These are phyloP conservation scores for Neonectria faginata DNA, from an alignment of 2,329 filamentous ascomycete species.

Conservation along the genomic window DNA sequence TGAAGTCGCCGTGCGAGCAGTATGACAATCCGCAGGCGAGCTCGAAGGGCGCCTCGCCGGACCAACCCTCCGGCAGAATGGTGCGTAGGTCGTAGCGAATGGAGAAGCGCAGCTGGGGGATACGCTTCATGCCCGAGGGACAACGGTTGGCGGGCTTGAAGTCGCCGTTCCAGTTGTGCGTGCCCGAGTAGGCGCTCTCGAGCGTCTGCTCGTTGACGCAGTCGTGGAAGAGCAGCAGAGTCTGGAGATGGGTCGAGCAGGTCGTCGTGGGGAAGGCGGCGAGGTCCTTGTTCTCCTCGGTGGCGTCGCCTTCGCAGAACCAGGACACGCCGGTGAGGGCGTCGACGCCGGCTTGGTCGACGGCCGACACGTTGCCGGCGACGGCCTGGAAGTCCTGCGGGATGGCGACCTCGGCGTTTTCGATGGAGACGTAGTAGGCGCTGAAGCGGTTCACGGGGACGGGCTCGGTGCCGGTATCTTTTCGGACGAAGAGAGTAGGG, in stretches of 20 bases:
- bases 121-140: constrained; percentile 56
- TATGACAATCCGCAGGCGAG: constrained; percentile 54
- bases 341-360: constrained; percentile 21
- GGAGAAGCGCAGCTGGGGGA: constrained; percentile 59
- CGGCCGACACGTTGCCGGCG: constrained; percentile 51
- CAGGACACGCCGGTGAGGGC: constrained; percentile 46
- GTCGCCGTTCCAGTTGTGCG: constrained; percentile 18
- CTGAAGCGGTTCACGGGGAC: constrained; percentile 54
- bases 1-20: constrained; percentile 59
- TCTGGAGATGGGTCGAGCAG: constrained; percentile 39
- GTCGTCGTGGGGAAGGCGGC: constrained; percentile 46
- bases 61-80: constrained; percentile 55
- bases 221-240: constrained; percentile 42
- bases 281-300: constrained; percentile 31
- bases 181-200: constrained; percentile 38
- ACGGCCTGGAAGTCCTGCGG: constrained; percentile 57
- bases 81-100: constrained; percentile 58
- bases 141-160: constrained; percentile 48
- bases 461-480: constrained; percentile 43
- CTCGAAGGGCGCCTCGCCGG: constrained; percentile 54
- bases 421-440: constrained; percentile 58
- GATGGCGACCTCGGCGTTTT: constrained; percentile 56
- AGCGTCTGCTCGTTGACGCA: constrained; percentile 40
- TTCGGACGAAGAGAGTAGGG: constrained; percentile 53
- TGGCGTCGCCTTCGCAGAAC: constrained; percentile 49